A percentile compares a stretch with the other conserved stretches of the same genome.
Conservation (phyloP, 192 early-diverging fungal species). For the Umbelopsis ramanniana region DNA sequence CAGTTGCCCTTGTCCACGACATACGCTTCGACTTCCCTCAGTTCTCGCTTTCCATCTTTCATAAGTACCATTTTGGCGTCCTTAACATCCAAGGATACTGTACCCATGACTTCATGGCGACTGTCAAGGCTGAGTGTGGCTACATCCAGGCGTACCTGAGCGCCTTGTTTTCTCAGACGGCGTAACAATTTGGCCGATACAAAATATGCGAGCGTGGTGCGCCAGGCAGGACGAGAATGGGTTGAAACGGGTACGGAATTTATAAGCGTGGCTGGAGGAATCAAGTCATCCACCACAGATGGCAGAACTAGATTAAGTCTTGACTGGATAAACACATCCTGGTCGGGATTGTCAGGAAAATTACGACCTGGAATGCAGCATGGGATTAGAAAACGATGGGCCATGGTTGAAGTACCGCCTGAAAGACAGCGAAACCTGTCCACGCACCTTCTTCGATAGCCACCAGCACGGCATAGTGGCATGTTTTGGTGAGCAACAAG, state of each 20-base stretch:
- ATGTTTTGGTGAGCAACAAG: conserved; percentile 40
- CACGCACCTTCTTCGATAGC: conserved; percentile 40
- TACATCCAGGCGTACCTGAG: conserved; percentile 26
- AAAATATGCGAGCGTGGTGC: conserved; percentile 35
- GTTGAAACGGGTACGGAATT: conserved; percentile 25
- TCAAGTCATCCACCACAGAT: conserved; percentile 37
- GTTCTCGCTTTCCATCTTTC: conserved; percentile 24
- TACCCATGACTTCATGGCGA: conserved; percentile 17
- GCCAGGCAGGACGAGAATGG: conserved; percentile 16
- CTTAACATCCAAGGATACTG: conserved; percentile 18
- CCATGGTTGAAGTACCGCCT: neutral
- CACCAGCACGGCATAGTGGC: conserved; percentile 44
- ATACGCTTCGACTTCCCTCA: conserved; percentile 32
- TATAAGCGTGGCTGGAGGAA: conserved; percentile 36
- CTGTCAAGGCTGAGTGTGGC: conserved; percentile 21
- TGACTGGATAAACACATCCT: conserved; percentile 33
- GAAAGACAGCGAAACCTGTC: conserved; percentile 13
- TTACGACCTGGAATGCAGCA: conserved; percentile 31
- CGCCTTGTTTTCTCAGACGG: conserved; percentile 30
- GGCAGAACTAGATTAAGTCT: conserved; percentile 36
- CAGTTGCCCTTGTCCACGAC: conserved; percentile 42
- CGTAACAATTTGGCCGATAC: conserved; percentile 36
- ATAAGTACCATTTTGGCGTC: conserved; percentile 35
- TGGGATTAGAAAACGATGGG: neutral
- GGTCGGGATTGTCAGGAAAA: conserved; percentile 28